These are phyloP conservation scores for Prunella vulgaris DNA, from an alignment of 257 asterid species.

Conservation along the genomic window DNA sequence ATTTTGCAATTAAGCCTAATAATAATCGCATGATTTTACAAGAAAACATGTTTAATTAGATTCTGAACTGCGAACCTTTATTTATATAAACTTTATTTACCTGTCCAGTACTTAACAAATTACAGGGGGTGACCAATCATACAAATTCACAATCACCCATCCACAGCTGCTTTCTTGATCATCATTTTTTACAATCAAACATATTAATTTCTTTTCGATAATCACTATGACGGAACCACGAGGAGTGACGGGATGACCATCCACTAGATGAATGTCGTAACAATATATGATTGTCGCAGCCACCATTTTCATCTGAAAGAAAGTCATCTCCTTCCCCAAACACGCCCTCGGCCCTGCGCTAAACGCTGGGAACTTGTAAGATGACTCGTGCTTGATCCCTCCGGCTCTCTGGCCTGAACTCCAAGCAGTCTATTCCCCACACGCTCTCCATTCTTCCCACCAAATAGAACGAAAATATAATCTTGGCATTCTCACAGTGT, in stretches of 20 bases:
- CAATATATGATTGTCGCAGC: constrained; percentile 28
- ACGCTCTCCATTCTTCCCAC: constrained; percentile 41
- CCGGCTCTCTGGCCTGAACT: constrained; percentile 46
- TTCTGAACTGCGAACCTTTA: too few relatives aligned
- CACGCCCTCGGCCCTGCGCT: constrained; percentile 44
- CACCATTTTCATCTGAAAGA: constrained; percentile 42
- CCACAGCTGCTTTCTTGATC: too few relatives aligned
- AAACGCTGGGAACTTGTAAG: constrained; percentile 45
- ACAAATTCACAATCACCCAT: too few relatives aligned
- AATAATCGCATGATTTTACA: too few relatives aligned
- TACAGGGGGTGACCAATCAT: too few relatives aligned
- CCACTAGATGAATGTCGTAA: constrained; percentile 25
- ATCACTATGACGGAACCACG: constrained; percentile 25
- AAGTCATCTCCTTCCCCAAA: constrained; percentile 41
- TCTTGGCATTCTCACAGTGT: not conserved
- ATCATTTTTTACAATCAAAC: too few relatives aligned
- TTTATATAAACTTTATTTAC: too few relatives aligned
- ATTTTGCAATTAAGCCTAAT: too few relatives aligned
- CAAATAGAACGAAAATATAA: constrained; percentile 31
- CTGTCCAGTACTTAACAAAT: too few relatives aligned
- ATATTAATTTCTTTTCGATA: constrained; percentile 8
- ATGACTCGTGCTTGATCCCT: constrained; percentile 30
- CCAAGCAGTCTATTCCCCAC: constrained; percentile 46
- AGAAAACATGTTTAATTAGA: too few relatives aligned
- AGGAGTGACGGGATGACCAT: constrained; percentile 31